phyloP scores from a whole-genome alignment of 1,284 basidiomycete species.

The Dichomitus squalens region DNA sequence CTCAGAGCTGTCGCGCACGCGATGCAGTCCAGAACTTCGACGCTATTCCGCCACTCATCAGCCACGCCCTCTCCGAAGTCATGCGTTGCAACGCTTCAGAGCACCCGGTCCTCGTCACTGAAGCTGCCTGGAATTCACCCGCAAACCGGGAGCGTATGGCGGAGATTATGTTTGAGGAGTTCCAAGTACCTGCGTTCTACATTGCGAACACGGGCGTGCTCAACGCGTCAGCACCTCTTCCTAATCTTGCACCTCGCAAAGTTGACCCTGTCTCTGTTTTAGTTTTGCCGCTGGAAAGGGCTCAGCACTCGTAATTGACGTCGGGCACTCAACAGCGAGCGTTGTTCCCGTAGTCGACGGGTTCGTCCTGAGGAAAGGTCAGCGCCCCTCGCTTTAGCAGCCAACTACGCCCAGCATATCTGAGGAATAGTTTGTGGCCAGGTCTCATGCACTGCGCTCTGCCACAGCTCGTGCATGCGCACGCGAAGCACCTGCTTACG shows the following conservation, averaged over 20 bases:
- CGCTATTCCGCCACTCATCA: constrained; percentile 73
- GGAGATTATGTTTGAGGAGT: constrained; percentile 97
- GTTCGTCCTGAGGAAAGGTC: constrained; percentile 95
- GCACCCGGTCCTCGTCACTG: constrained; percentile 93
- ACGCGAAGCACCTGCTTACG: constrained; percentile 66
- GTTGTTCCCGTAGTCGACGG: constrained; percentile 97
- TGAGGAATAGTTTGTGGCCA: constrained; percentile 29
- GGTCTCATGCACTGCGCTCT: constrained; percentile 73
- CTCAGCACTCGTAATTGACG: constrained; percentile 92
- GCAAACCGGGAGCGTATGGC: constrained; percentile 91
- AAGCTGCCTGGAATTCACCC: constrained; percentile 94
- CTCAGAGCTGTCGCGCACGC: not conserved
- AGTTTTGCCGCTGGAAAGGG: constrained; percentile 97
- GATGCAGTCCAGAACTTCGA: constrained; percentile 77
- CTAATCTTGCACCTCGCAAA: not conserved
- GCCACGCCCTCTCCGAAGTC: constrained; percentile 75
- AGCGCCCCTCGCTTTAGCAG: not conserved
- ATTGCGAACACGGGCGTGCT: constrained; percentile 96
- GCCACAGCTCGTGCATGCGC: constrained; percentile 77
- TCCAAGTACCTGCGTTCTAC: constrained; percentile 94
- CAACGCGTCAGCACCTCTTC: constrained; percentile 68
- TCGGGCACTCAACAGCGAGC: constrained; percentile 87
- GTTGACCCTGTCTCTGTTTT: not conserved
- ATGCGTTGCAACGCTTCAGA: constrained; percentile 78
- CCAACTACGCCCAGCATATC: constrained; percentile 59